phyloP scores from a whole-genome alignment of 2,329 filamentous ascomycete genomes.

The Ascochyta lentis region DNA sequence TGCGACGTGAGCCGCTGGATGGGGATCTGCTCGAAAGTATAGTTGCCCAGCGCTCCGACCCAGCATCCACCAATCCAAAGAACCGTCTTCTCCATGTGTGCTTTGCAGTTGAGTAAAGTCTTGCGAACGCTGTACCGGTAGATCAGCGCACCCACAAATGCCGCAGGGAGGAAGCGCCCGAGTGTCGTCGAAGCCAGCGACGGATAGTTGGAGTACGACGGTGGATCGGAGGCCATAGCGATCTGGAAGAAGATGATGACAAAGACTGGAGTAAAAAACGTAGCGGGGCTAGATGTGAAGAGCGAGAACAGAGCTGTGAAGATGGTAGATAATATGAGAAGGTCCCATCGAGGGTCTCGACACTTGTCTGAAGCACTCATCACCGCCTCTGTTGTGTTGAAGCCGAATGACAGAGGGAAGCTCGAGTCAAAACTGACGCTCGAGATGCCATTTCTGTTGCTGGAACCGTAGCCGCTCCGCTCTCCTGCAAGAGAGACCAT shows the following conservation, averaged over 20 bases:
- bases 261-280: constrained; percentile 42
- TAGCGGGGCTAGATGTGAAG: constrained; percentile 37
- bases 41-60: constrained; percentile 43
- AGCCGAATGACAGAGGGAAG: constrained; percentile 46
- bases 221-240: constrained; percentile 47
- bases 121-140: constrained; percentile 38
- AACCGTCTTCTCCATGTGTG: constrained; percentile 47
- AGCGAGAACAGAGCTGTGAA: constrained; percentile 42
- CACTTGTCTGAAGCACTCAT: constrained; percentile 30
- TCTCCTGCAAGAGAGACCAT: constrained; percentile 37
- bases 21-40: constrained; percentile 46
- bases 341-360: constrained; percentile 43
- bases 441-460: constrained; percentile 38
- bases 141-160: constrained; percentile 38
- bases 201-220: constrained; percentile 37
- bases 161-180: constrained; percentile 44
- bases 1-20: constrained; percentile 46
- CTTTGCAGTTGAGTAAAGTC: constrained; percentile 36
- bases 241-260: constrained; percentile 45
- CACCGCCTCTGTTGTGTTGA: constrained; percentile 27
- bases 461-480: constrained; percentile 29
- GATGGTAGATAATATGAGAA: constrained; percentile 42
- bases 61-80: constrained; percentile 47
- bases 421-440: constrained; percentile 43
- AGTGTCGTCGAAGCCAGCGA: constrained; percentile 41